A percentile compares a stretch with the other conserved stretches of the same genome.
These are phyloP conservation scores for Mytilinidion resinicola DNA, from an alignment of 495 filamentous ascomycete genomes.

Conservation along the genomic window DNA sequence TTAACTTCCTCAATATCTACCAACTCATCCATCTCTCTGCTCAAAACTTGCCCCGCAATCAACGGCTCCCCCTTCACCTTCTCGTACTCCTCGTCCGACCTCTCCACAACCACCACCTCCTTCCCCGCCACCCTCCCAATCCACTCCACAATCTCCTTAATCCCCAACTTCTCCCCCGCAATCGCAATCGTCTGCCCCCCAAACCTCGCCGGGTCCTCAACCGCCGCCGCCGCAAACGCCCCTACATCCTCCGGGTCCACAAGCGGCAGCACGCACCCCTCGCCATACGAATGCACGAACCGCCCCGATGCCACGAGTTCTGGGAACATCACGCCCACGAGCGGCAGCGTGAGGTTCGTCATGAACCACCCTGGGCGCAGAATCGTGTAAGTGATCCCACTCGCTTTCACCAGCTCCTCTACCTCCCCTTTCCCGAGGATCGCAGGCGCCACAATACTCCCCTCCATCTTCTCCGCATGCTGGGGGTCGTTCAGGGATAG, in stretches of 20 bases:
- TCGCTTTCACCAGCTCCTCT: slow-evolving; percentile 28
- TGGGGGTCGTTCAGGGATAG: slow-evolving; percentile 24
- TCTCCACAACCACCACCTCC: slow-evolving; percentile 32
- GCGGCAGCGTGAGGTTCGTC: slow-evolving; percentile 42
- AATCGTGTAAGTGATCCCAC: slow-evolving; percentile 36
- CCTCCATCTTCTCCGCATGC: slow-evolving; percentile 23
- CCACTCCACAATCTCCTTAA: slow-evolving; percentile 32
- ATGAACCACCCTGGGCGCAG: slow-evolving; percentile 46
- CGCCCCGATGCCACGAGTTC: slow-evolving; percentile 32
- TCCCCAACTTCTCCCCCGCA: slow-evolving; percentile 35
- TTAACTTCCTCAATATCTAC: slow-evolving; percentile 37
- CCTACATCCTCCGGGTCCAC: slow-evolving; percentile 47
- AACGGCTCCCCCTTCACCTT: slow-evolving; percentile 28
- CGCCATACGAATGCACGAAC: slow-evolving; percentile 33
- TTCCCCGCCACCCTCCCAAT: slow-evolving; percentile 34
- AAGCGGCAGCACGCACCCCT: slow-evolving; percentile 35
- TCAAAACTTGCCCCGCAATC: slow-evolving; percentile 31
- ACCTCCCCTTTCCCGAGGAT: slow-evolving; percentile 37
- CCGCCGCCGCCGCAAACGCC: slow-evolving; percentile 40
- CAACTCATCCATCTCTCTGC: slow-evolving; percentile 32
- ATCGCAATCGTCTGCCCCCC: slow-evolving; percentile 37
- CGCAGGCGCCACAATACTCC: slow-evolving; percentile 25
- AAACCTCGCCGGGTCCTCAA: slow-evolving; percentile 39
- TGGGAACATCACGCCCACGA: slow-evolving; percentile 34
- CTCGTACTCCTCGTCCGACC: slow-evolving; percentile 39